Evolutionary conservation across 2,329 filamentous ascomycete species (phyloP), one percentile per base, ranked within the genome.

Genomic region (Venturia aucupariae): DNA sequence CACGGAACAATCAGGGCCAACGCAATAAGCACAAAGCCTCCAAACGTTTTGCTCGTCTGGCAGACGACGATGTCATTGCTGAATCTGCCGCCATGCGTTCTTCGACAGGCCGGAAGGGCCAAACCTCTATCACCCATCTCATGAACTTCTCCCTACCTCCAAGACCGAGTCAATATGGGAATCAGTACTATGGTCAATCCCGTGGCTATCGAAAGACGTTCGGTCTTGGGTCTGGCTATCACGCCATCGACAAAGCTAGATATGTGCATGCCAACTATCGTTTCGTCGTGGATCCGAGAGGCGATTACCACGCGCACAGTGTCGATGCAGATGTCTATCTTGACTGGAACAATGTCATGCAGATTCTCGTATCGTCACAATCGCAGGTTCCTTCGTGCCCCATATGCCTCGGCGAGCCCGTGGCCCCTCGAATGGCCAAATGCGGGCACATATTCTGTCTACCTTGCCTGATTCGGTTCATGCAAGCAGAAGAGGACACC

Each of bases 361-460:
- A 99, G 76, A 87, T 99, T 63, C 82, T 99, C 69, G 94, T 90
- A 10, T 97, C 93, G 1, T 85, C 90, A 65, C 87, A 94, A 75
- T 96, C 92, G 0, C 94, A 99, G 76, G 82, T 86, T 54, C 85
- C 92, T 2, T 91, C 90, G 27, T 99, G 94, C 73, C 94, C 94
- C 0, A 99, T 99, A 64, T 99, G 94, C 72, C 84, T 99, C 35
- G 96, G 90, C 1, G 90, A 90, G 64, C 94, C 94, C 1, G 90
- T 96, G 22, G 94, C 94, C 8, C 92, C 94, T 39, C 87, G 94
- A 64, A 99, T 99, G 93, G 92, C 94, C 51, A 93, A 88, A 72
- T 99, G 94, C 72, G 94, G 94, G 0, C 94, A 99, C 73, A 96
- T 99, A 15, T 97, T 97, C 74, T 99, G 94, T 73, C 79, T 97